These are phyloP conservation scores for Dipteronia sinensis DNA, from an alignment of 345 rosid species.

Conservation along the genomic window DNA sequence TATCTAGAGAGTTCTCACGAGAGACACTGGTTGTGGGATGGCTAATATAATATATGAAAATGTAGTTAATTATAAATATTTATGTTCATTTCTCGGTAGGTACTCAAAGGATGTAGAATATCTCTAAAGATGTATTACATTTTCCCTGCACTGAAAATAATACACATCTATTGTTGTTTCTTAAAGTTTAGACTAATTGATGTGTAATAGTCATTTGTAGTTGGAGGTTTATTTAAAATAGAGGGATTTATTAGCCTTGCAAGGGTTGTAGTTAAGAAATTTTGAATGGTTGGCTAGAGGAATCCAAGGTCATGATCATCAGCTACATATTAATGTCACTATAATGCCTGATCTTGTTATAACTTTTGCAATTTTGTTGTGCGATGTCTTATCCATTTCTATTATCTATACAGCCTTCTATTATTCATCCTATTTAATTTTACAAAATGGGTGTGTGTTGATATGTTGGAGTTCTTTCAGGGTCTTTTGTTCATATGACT, in stretches of 20 bases:
- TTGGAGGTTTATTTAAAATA: neutral
- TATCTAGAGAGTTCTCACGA: too few relatives aligned
- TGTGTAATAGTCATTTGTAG: neutral
- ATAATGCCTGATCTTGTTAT: neutral
- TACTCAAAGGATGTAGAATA: neutral
- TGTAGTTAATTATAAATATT: neutral
- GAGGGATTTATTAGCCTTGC: neutral
- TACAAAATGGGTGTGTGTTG: neutral
- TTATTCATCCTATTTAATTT: neutral
- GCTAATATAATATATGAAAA: neutral
- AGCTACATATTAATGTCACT: neutral
- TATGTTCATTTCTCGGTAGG: neutral
- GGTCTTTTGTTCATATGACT: neutral
- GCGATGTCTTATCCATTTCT: neutral
- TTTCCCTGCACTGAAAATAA: neutral
- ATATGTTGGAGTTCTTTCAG: neutral
- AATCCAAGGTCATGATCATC: neutral
- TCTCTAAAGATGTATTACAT: neutral
- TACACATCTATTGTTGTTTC: neutral
- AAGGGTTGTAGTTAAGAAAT: neutral
- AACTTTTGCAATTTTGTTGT: slow-evolving; percentile 1
- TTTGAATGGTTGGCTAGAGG: neutral
- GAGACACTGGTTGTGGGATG: neutral
- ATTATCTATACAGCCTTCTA: neutral
- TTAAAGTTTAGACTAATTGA: neutral